phyloP scores from a whole-genome alignment of 495 filamentous ascomycete species.

The Sordaria brevicollis region DNA sequence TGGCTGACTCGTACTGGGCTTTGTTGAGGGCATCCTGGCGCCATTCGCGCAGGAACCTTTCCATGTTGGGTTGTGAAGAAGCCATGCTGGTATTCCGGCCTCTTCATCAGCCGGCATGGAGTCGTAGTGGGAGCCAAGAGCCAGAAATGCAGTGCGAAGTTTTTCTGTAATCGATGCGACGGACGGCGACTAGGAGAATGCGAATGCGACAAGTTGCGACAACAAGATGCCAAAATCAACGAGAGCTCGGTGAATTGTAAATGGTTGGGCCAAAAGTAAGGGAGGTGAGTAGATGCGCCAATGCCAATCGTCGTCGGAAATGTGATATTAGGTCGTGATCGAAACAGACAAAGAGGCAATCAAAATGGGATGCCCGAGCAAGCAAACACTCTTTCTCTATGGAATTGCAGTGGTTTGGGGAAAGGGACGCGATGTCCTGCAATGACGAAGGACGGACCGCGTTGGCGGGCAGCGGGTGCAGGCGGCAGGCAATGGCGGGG shows the following conservation, averaged over 20 bases:
- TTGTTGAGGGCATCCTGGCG: conserved; percentile 86
- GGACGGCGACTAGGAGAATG: background rate
- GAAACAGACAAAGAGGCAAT: background rate
- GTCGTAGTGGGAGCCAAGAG: background rate
- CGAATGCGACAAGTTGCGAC: background rate
- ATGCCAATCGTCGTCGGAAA: background rate
- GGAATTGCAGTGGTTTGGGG: background rate
- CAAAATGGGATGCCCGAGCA: background rate
- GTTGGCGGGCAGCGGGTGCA: background rate
- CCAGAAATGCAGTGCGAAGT: background rate
- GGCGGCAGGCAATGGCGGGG: background rate
- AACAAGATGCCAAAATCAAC: background rate
- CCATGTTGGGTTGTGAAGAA: conserved; percentile 48
- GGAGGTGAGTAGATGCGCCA: background rate
- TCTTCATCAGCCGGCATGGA: background rate
- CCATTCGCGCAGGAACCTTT: conserved; percentile 85
- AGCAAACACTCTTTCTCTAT: background rate
- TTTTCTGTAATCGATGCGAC: background rate
- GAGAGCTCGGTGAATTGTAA: background rate
- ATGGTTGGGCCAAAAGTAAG: background rate
- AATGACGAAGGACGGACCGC: background rate
- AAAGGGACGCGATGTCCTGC: background rate
- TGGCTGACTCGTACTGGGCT: conserved; percentile 88
- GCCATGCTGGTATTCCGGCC: conserved; percentile 3
- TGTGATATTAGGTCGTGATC: background rate